Base-by-base conservation (phyloP, 257 asterid species). In the Nicotiana otophora region DNA sequence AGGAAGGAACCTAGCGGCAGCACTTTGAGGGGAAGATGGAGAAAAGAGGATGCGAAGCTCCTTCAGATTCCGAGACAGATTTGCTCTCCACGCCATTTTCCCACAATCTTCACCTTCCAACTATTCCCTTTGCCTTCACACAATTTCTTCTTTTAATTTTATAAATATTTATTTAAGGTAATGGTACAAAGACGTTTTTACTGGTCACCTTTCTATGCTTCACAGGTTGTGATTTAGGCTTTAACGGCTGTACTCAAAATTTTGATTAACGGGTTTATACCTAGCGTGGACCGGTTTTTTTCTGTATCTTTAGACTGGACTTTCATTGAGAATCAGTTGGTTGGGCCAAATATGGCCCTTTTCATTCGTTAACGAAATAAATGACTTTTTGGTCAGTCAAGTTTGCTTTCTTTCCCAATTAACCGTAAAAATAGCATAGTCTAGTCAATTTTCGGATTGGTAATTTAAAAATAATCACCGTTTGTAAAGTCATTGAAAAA, bases 71-170 rank as follows among this genome's bases (percentile, higher is more conserved):
- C 90, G 89, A 20, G 95, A 89, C 67, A 95, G 89, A 83, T 91
- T 93, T 79, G 92, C 93, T 86, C 94, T 90, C 98, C 98, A 92
- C 89, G 98, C 97, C 98, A 95, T 93, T 84, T 70, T 66, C 14
- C 42, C 51, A 34, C 53, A 26, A 63, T 7, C 0, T 17, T 54
- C 33, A 26, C 58, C 64, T 53, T 33, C 39, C 39, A 39, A 14
- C 42, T 51, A 7, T 34, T 17, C 46, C 26, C 6, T 62, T 6
- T n/a, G 42, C n/a, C 19, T 72, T 34, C 46, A 42, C 61, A 11
- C 51, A 54, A 16, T 30, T 2, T 5, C 42, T 70, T 36, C 14
- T 46, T 54, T 23, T 23, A 23, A 23, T 23, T 23, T 23, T 23
- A 23, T 23, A 23, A 23, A 23, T 23, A 23, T 23, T 0, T 23